These are phyloP conservation scores for Lyophyllum decastes DNA, from an alignment of 768 basidiomycete genomes.

Conservation along the genomic window DNA sequence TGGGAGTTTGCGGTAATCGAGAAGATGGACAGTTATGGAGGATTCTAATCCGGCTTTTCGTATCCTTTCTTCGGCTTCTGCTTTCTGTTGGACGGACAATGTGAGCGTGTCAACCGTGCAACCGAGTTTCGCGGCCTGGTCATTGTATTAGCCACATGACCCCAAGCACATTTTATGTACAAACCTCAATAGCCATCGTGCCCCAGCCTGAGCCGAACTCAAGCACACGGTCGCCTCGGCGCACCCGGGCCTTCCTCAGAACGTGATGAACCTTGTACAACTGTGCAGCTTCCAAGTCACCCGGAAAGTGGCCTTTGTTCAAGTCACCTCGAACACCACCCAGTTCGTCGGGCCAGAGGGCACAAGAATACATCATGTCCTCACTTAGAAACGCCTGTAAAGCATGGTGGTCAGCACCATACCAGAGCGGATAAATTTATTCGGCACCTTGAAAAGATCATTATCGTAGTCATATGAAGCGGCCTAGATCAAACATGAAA, in stretches of 20 bases:
- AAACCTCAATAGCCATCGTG: background rate
- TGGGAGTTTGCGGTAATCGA: slow-evolving; percentile 67
- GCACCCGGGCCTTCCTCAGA: slow-evolving; percentile 6
- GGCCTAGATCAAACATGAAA: background rate
- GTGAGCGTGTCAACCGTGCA: slow-evolving; percentile 71
- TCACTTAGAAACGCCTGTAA: background rate
- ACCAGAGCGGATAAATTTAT: background rate
- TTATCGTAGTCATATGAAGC: slow-evolving; percentile 1
- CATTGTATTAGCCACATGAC: background rate
- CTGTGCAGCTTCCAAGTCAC: slow-evolving; percentile 12
- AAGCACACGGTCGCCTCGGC: slow-evolving; percentile 8
- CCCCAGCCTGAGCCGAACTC: slow-evolving; percentile 7
- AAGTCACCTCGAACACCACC: slow-evolving; percentile 9
- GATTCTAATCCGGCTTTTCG: slow-evolving; percentile 45
- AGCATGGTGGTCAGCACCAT: background rate
- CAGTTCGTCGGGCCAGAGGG: slow-evolving; percentile 9
- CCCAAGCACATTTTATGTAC: background rate
- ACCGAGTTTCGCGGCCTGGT: slow-evolving; percentile 31
- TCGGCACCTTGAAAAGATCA: slow-evolving; percentile 3
- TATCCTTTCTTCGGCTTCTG: slow-evolving; percentile 61
- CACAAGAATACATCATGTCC: slow-evolving; percentile 6
- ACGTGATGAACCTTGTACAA: slow-evolving; percentile 13
- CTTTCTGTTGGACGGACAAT: slow-evolving; percentile 63
- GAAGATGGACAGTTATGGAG: slow-evolving; percentile 59
- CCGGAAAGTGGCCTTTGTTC: slow-evolving; percentile 5